Evolutionary conservation across 2,329 filamentous ascomycete species (phyloP).

Genomic region (Fusarium tuaranense): DNA sequence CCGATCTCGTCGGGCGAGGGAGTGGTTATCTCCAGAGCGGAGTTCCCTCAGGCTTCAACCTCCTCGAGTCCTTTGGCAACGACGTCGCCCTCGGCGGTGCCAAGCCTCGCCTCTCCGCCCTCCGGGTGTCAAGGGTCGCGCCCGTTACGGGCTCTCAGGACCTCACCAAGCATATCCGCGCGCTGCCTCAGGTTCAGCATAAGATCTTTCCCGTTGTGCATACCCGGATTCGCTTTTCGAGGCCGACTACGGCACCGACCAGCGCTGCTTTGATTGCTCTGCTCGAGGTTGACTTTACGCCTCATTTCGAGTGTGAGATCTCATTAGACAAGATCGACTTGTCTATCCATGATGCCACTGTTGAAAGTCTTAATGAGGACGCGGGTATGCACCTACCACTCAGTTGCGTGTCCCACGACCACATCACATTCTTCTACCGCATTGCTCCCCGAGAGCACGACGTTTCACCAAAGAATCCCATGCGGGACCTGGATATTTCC

Average conservation of each 20-base stretch:
- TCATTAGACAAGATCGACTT: slow-evolving; percentile 70
- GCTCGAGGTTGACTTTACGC: slow-evolving; percentile 79
- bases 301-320: slow-evolving; percentile 76
- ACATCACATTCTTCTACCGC: slow-evolving; percentile 80
- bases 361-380: slow-evolving; percentile 67
- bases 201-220: slow-evolving; percentile 77
- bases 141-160: slow-evolving; percentile 74
- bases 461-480: slow-evolving; percentile 57
- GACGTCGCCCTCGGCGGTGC: slow-evolving; percentile 73
- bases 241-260: slow-evolving; percentile 68
- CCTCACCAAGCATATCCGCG: slow-evolving; percentile 71
- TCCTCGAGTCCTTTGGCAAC: slow-evolving; percentile 78
- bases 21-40: slow-evolving; percentile 78
- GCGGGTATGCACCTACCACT: slow-evolving; percentile 65
- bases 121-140: slow-evolving; percentile 79
- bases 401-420: slow-evolving; percentile 76
- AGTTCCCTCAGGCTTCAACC: slow-evolving; percentile 76
- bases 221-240: slow-evolving; percentile 78
- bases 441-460: slow-evolving; percentile 66
- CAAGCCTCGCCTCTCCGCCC: slow-evolving; percentile 76
- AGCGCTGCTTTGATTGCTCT: slow-evolving; percentile 75
- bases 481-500: slow-evolving; percentile 67
- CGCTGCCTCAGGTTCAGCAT: slow-evolving; percentile 71
- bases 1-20: slow-evolving; percentile 45
- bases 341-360: slow-evolving; percentile 66